Conservation (phyloP, 441 rosid species). For the Gossypium davidsonii region DNA sequence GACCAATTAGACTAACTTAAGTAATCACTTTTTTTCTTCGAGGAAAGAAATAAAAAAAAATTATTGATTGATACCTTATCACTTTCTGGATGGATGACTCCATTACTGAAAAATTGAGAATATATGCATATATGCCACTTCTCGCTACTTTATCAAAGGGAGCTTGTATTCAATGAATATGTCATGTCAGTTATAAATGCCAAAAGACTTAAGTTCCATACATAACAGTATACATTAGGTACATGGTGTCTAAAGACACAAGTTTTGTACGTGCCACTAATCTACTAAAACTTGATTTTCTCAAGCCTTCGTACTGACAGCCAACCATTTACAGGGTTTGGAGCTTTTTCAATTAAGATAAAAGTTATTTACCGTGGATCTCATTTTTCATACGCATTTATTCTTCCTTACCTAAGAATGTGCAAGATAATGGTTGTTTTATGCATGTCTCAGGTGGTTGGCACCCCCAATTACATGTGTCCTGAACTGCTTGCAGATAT, state of each 20-base stretch:
- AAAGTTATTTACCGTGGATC: not conserved
- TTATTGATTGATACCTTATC: not conserved
- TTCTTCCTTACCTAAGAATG: conserved; percentile 8
- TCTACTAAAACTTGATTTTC: not conserved
- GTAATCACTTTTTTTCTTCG: not conserved
- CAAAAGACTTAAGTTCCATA: not conserved
- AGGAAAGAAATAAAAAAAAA: not conserved
- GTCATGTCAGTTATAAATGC: not conserved
- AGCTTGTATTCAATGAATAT: not conserved
- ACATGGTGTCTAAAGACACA: not conserved
- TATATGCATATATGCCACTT: not conserved
- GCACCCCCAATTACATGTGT: conserved; percentile 98
- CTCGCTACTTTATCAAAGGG: not conserved
- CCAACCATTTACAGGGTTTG: not conserved
- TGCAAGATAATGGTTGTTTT: conserved; percentile 4
- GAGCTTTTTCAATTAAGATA: not conserved
- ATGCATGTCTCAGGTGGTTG: conserved; percentile 62
- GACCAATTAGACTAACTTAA: not conserved
- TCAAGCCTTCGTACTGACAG: not conserved
- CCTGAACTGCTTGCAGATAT: conserved; percentile 94
- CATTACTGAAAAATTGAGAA: not conserved
- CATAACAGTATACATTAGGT: not conserved
- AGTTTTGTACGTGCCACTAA: not conserved
- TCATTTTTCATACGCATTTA: not conserved
- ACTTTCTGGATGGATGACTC: not conserved